These are phyloP conservation scores for Cystoderma amianthinum DNA, from an alignment of 768 basidiomycete species.

Conservation along the genomic window DNA sequence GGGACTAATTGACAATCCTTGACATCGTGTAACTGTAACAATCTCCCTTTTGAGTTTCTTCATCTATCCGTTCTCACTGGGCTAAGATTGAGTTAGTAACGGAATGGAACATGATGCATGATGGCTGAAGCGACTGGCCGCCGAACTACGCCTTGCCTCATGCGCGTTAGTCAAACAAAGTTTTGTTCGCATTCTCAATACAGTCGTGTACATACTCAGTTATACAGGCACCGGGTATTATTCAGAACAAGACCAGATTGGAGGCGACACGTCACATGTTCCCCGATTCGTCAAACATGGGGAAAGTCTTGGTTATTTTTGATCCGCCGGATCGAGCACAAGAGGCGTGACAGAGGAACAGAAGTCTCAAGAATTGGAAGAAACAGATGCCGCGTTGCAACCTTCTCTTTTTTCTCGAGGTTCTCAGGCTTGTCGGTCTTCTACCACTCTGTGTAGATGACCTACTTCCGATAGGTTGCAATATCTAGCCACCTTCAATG, in stretches of 20 bases:
- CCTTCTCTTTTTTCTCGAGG: neutral
- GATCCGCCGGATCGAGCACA: constrained; percentile 2
- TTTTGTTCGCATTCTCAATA: neutral
- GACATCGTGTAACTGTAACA: neutral
- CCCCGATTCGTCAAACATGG: neutral
- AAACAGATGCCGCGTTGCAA: neutral
- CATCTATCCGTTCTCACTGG: neutral
- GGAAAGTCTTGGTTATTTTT: constrained; percentile 1
- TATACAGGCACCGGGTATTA: neutral
- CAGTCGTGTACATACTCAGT: neutral
- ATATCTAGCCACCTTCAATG: neutral
- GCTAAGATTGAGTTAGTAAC: neutral
- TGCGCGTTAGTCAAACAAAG: neutral
- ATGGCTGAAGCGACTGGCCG: neutral
- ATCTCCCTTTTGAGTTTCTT: neutral
- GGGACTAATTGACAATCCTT: neutral
- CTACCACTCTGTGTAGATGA: neutral
- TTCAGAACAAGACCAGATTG: neutral
- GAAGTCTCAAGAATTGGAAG: neutral
- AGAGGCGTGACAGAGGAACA: neutral
- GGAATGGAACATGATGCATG: too few species aligned
- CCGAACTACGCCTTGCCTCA: neutral
- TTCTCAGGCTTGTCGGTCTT: neutral
- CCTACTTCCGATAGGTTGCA: neutral
- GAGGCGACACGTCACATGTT: constrained; percentile 1